Evolutionary conservation across 169 alveolate genomes (phyloP).

Genomic region (Plasmodium yoelii): DNA sequence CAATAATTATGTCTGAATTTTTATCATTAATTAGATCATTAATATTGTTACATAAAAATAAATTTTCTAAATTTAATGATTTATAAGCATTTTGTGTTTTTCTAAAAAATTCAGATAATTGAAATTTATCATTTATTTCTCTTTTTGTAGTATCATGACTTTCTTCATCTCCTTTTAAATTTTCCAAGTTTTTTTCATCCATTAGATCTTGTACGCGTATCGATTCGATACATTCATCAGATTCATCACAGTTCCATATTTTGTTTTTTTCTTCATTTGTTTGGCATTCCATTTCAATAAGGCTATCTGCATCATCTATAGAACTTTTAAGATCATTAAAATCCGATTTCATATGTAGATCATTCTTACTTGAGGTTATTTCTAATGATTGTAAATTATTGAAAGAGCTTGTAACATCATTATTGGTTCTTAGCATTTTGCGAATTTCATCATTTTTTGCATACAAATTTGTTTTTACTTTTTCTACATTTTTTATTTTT

Average conservation of each 20-base stretch:
- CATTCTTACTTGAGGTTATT: slow-evolving; percentile 13
- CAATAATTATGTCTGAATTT: not conserved
- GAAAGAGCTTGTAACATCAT: slow-evolving; percentile 3
- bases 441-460: slow-evolving; percentile 15
- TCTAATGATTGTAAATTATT: slow-evolving; percentile 3
- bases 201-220: not conserved
- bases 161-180: slow-evolving; percentile 33
- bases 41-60: slow-evolving; percentile 16
- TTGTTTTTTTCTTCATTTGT: too few species aligned
- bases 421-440: not conserved
- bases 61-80: slow-evolving; percentile 18
- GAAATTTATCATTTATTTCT: not conserved
- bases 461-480: not conserved
- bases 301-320: not conserved
- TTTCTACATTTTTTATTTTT: slow-evolving; percentile 28
- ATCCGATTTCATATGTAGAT: not conserved
- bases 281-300: slow-evolving; percentile 4
- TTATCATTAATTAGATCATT: slow-evolving; percentile 13
- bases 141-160: not conserved
- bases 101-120: slow-evolving; percentile 17
- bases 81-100: slow-evolving; percentile 44
- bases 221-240: not conserved
- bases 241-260: not conserved
- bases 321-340: not conserved
- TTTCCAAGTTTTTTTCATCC: slow-evolving; percentile 21